Percentiles rank a stretch among this genome's conserved stretches.
Evolutionary conservation across 768 basidiomycete species (phyloP).

Genomic region (Flagelloscypha sp.): DNA sequence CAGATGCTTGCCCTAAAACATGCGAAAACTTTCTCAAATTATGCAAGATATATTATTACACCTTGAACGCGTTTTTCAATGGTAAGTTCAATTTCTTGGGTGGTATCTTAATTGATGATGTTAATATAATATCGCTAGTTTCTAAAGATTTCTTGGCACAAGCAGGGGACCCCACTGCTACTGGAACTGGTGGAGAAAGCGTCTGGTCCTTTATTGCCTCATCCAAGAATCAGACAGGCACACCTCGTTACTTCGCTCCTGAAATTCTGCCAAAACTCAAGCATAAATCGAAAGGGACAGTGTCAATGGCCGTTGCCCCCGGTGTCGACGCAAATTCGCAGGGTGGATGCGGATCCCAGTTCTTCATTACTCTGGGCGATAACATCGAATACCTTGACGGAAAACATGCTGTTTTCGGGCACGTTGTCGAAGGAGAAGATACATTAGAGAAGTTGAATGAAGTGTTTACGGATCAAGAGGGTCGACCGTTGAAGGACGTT

Average conservation of each 20-base stretch:
- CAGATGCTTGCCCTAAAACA: slow-evolving; percentile 81
- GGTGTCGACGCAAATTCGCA: slow-evolving; percentile 44
- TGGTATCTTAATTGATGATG: slow-evolving; percentile 1
- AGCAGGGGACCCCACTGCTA: slow-evolving; percentile 91
- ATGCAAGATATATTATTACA: slow-evolving; percentile 96
- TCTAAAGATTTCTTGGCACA: slow-evolving; percentile 98
- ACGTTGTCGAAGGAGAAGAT: slow-evolving; percentile 90
- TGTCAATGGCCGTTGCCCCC: slow-evolving; percentile 98
- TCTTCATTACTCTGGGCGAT: slow-evolving; percentile 90
- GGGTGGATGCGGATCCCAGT: slow-evolving; percentile 90
- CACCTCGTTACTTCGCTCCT: slow-evolving; percentile 81
- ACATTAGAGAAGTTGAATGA: slow-evolving; percentile 92
- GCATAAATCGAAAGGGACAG: slow-evolving; percentile 77
- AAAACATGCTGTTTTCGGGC: slow-evolving; percentile 81
- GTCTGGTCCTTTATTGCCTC: slow-evolving; percentile 72
- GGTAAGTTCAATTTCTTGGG: slow-evolving; percentile 40
- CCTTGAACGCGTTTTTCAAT: slow-evolving; percentile 96
- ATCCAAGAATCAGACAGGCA: slow-evolving; percentile 20
- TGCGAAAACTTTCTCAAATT: slow-evolving; percentile 97
- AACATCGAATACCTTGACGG: slow-evolving; percentile 94
- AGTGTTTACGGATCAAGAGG: slow-evolving; percentile 79
- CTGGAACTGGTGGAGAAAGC: slow-evolving; percentile 89
- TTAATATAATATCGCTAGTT: slow-evolving; percentile 39
- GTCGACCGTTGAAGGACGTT: slow-evolving; percentile 88
- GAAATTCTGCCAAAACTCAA: slow-evolving; percentile 77